A percentile compares a stretch with the other conserved stretches of the same genome.
These are phyloP conservation scores for Aspergillus sp. DNA, from an alignment of 2,329 filamentous ascomycete genomes.

Conservation along the genomic window DNA sequence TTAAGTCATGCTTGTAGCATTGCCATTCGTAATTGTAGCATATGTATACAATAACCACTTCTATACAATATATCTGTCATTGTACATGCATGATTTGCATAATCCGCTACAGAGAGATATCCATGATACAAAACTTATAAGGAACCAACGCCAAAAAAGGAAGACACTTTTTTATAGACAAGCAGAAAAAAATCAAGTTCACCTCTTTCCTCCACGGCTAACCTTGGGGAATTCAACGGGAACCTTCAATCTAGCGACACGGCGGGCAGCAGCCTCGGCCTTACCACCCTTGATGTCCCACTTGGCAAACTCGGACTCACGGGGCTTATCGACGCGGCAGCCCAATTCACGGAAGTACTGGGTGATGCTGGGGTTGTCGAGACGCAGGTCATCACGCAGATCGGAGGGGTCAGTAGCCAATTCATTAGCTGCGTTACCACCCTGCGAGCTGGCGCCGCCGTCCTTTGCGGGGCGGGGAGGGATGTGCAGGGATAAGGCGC, in stretches of 20 bases:
- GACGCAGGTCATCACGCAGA: constrained; percentile 39
- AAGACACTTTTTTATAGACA: too few species aligned
- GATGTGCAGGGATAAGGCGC: constrained; percentile 42
- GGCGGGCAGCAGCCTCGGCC: constrained; percentile 47
- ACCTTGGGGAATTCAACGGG: constrained; percentile 78
- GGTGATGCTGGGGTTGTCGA: constrained; percentile 29
- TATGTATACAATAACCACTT: too few species aligned
- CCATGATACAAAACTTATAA: too few species aligned
- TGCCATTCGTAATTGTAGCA: too few species aligned
- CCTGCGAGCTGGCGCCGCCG: constrained; percentile 29
- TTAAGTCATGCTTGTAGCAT: too few species aligned
- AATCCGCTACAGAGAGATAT: too few species aligned
- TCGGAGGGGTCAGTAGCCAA: constrained; percentile 41
- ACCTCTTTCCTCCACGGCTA: constrained; percentile 33
- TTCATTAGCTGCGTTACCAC: constrained; percentile 31
- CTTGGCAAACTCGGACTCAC: constrained; percentile 36
- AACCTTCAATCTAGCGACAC: constrained; percentile 66
- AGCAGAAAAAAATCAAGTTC: neutral
- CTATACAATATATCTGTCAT: too few species aligned
- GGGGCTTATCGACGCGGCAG: constrained; percentile 38
- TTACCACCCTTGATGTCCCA: constrained; percentile 54
- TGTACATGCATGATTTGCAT: too few species aligned
- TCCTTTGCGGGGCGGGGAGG: constrained; percentile 36
- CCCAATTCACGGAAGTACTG: constrained; percentile 45
- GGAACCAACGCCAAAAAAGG: too few species aligned